phyloP scores from a whole-genome alignment of 345 rosid genomes.

The Syzygium oleosum region DNA sequence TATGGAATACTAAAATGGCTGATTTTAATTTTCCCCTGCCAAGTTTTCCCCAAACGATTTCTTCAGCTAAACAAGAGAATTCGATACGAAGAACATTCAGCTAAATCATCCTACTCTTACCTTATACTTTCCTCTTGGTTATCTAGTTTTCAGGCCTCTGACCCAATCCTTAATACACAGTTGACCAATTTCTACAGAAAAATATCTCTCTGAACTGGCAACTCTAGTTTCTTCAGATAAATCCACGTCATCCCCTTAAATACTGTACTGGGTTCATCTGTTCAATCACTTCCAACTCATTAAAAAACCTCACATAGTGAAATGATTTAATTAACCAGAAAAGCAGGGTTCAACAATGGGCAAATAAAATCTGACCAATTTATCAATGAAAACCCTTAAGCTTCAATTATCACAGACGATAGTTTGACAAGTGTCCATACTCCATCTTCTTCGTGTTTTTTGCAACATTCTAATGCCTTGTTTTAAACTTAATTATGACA shows the following conservation, averaged over 20 bases:
- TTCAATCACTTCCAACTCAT: neutral
- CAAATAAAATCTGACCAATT: neutral
- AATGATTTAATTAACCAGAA: neutral
- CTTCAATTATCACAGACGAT: neutral
- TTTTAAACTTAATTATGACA: neutral
- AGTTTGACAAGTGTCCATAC: neutral
- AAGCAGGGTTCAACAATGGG: neutral
- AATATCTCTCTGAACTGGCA: neutral
- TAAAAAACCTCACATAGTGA: neutral
- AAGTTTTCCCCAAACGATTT: too few relatives aligned
- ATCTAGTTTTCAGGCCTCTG: neutral
- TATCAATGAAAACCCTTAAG: neutral
- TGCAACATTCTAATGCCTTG: neutral
- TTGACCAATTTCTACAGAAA: neutral
- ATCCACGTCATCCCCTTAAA: neutral
- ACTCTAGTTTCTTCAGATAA: neutral
- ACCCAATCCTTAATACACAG: neutral
- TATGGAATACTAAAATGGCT: neutral
- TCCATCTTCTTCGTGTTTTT: neutral
- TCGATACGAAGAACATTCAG: too few relatives aligned
- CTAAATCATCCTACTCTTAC: neutral
- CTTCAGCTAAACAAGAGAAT: too few relatives aligned
- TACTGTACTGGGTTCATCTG: neutral
- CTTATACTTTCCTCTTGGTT: neutral
- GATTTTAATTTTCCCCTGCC: neutral